A percentile compares a stretch with the other conserved stretches of the same genome.
Evolutionary conservation across 192 early-diverging fungal species (phyloP).

Genomic region (Coemansia asiatica): DNA sequence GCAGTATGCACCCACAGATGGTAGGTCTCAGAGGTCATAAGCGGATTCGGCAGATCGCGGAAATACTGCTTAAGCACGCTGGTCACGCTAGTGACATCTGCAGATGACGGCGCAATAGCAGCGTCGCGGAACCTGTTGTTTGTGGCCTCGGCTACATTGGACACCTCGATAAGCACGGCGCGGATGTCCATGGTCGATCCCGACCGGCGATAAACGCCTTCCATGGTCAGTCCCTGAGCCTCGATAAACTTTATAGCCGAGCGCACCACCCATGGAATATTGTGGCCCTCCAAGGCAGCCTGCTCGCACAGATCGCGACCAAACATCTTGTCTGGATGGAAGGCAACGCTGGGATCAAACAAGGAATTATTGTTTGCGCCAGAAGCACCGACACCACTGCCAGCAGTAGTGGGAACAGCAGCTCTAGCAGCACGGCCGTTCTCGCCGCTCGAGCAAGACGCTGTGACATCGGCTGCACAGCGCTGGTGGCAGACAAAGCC

Average conservation of each 20-base stretch:
- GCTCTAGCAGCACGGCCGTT: constrained; percentile 1
- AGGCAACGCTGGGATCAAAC: constrained; percentile 21
- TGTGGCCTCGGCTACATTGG: constrained; percentile 56
- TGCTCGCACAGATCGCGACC: constrained; percentile 62
- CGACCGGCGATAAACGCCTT: constrained; percentile 82
- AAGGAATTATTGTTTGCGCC: constrained; percentile 1
- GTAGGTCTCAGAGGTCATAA: constrained; percentile 72
- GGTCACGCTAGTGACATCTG: constrained; percentile 76
- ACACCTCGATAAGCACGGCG: constrained; percentile 65
- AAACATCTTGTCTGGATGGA: constrained; percentile 61
- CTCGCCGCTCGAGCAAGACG: constrained; percentile 24
- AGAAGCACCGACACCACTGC: neutral
- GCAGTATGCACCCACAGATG: constrained; percentile 63
- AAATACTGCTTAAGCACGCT: constrained; percentile 81
- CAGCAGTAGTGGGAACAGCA: constrained; percentile 7
- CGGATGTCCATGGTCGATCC: constrained; percentile 72
- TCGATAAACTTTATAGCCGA: constrained; percentile 70
- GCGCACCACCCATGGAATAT: constrained; percentile 67
- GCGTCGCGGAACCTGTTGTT: constrained; percentile 51
- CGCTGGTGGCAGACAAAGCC: constrained; percentile 56
- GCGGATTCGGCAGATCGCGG: constrained; percentile 70
- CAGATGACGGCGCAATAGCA: constrained; percentile 25
- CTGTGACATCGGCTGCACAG: constrained; percentile 40
- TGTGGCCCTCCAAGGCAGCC: constrained; percentile 58
- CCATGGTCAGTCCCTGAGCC: constrained; percentile 63